Evolutionary conservation across 2,329 filamentous ascomycete species (phyloP).

Genomic region (Fusarium devonianum): DNA sequence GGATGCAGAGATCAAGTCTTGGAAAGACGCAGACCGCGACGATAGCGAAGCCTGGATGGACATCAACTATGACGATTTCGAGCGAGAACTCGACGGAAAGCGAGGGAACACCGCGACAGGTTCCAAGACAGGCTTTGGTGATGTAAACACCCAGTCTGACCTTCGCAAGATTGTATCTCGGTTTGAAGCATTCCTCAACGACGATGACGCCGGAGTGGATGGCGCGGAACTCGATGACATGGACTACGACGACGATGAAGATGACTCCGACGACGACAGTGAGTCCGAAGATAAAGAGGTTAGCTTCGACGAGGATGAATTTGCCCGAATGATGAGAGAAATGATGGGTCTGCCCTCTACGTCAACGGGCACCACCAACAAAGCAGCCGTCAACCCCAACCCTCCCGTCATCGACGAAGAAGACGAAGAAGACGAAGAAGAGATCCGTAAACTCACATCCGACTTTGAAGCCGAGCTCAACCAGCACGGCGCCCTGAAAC

Average conservation of each 20-base stretch:
- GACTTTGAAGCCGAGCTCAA: conserved; percentile 78
- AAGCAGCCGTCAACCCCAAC: conserved; percentile 3
- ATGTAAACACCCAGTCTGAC: conserved; percentile 73
- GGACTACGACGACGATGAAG: conserved; percentile 65
- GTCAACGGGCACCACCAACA: not conserved
- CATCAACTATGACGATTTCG: conserved; percentile 89
- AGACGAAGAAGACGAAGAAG: conserved; percentile 63
- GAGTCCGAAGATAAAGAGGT: conserved; percentile 77
- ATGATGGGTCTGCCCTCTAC: conserved; percentile 75
- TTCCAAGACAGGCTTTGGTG: conserved; percentile 62
- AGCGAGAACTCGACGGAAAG: conserved; percentile 73
- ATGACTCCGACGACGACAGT: conserved; percentile 62
- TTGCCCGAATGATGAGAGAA: conserved; percentile 86
- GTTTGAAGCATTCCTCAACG: conserved; percentile 92
- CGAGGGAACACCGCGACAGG: conserved; percentile 48
- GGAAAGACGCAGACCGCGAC: conserved; percentile 68
- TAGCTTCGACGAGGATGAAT: conserved; percentile 84
- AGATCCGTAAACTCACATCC: conserved; percentile 70
- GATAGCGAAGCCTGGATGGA: conserved; percentile 93
- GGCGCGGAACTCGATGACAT: conserved; percentile 78
- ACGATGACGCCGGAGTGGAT: conserved; percentile 81
- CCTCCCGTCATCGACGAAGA: conserved; percentile 56
- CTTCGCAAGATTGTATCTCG: conserved; percentile 89
- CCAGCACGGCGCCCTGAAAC: conserved; percentile 69
- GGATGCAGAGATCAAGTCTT: conserved; percentile 74